Evolutionary conservation across 352 stramenopile genomes (phyloP).

Genomic region (Globisporangium barbulae): DNA sequence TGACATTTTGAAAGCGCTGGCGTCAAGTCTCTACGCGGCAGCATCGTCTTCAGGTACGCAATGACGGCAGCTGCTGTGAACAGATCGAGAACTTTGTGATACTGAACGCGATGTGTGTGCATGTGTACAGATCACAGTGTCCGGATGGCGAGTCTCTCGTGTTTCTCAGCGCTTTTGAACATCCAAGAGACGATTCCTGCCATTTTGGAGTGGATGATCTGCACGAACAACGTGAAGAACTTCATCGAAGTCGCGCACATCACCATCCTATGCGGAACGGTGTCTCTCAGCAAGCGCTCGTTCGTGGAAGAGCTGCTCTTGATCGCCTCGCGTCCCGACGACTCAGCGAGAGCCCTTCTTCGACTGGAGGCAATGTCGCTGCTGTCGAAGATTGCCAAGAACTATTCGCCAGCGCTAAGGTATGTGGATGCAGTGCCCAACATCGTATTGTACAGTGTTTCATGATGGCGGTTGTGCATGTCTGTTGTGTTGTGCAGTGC

Average conservation of each 20-base stretch:
- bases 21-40: conserved; percentile 64
- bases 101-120: neutral
- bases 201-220: conserved; percentile 72
- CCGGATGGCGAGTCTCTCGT: conserved; percentile 74
- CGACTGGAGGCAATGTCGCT: conserved; percentile 82
- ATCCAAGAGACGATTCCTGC: conserved; percentile 58
- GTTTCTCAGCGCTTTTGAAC: conserved; percentile 74
- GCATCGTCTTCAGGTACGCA: conserved; percentile 52
- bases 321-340: conserved; percentile 59
- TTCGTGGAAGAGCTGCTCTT: conserved; percentile 78
- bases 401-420: conserved; percentile 74
- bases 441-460: neutral
- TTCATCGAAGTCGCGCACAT: conserved; percentile 56
- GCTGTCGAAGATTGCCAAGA: conserved; percentile 82
- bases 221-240: conserved; percentile 38
- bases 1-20: conserved; percentile 63
- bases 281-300: conserved; percentile 46
- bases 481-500: conserved; percentile 15
- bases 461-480: neutral
- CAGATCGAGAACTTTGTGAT: neutral
- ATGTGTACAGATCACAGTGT: conserved; percentile 61
- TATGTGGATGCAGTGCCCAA: neutral
- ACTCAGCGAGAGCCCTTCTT: conserved; percentile 46
- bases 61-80: neutral
- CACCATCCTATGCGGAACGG: conserved; percentile 61